A percentile compares a stretch with the other conserved stretches of the same genome.
These are phyloP conservation scores for Vicia faba DNA, from an alignment of 306 rosid species.

Conservation along the genomic window DNA sequence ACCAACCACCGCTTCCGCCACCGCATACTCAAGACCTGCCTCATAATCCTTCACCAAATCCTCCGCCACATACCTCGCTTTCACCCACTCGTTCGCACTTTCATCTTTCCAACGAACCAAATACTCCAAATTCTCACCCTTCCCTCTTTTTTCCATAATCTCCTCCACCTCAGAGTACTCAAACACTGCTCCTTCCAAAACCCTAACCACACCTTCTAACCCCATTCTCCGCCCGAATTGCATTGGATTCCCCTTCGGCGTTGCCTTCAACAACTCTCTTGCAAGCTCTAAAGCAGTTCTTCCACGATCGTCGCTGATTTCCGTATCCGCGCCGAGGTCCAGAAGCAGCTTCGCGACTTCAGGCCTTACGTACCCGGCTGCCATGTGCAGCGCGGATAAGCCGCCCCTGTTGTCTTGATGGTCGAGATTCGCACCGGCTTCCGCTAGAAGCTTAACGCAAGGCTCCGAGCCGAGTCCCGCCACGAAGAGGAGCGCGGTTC, in stretches of 20 bases:
- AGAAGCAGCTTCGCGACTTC: slow-evolving; percentile 58
- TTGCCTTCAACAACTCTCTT: slow-evolving; percentile 52
- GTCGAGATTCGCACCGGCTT: slow-evolving; percentile 63
- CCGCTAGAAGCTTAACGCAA: slow-evolving; percentile 59
- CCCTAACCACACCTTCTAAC: slow-evolving; percentile 54
- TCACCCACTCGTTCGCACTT: slow-evolving; percentile 75
- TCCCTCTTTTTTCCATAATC: slow-evolving; percentile 75
- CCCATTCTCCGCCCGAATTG: slow-evolving; percentile 72
- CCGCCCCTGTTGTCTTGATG: slow-evolving; percentile 67
- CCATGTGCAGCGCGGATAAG: slow-evolving; percentile 74
- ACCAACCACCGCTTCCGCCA: slow-evolving; percentile 76
- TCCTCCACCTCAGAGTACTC: slow-evolving; percentile 83
- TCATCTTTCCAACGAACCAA: slow-evolving; percentile 88
- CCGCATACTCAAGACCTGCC: slow-evolving; percentile 83
- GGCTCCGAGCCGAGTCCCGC: slow-evolving; percentile 76
- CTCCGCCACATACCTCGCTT: slow-evolving; percentile 60
- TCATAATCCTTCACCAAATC: slow-evolving; percentile 76
- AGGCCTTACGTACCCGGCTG: slow-evolving; percentile 74
- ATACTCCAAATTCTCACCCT: slow-evolving; percentile 69
- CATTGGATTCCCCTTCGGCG: slow-evolving; percentile 79
- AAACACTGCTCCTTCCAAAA: slow-evolving; percentile 60
- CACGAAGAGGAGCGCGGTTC: slow-evolving; percentile 73
- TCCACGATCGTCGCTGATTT: slow-evolving; percentile 54
- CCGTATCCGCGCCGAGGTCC: slow-evolving; percentile 71
- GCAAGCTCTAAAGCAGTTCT: slow-evolving; percentile 72